These are phyloP conservation scores for Tricholoma sp. DNA, from an alignment of 768 basidiomycete genomes.

Conservation along the genomic window DNA sequence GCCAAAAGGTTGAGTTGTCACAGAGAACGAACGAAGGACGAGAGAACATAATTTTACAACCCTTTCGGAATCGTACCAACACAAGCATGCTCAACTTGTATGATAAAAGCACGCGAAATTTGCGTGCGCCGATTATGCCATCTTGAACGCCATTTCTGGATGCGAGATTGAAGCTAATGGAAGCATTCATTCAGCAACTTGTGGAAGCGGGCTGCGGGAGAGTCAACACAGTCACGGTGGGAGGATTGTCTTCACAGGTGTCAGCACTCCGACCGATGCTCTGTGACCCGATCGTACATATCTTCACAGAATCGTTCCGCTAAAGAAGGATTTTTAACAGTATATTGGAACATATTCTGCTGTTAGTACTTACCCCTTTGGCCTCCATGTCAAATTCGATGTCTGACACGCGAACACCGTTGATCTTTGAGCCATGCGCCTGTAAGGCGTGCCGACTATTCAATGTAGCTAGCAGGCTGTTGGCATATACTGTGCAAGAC, in stretches of 20 bases:
- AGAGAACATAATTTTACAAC: no score
- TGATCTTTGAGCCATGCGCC: neutral
- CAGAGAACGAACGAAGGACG: no score
- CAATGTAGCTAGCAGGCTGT: conserved; percentile 39
- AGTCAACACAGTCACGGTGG: no score
- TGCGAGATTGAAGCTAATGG: no score
- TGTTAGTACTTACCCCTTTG: neutral
- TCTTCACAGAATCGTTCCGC: neutral
- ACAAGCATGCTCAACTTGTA: no score
- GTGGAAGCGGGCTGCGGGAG: no score
- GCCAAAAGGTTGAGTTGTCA: no score
- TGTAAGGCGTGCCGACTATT: conserved; percentile 30
- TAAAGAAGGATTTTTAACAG: neutral
- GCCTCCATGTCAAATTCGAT: conserved; percentile 5
- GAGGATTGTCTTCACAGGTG: neutral
- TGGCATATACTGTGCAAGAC: conserved; percentile 36
- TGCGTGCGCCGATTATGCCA: no score
- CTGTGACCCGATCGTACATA: neutral
- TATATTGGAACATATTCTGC: neutral
- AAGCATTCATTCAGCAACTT: no score
- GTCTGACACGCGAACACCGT: conserved; percentile 13
- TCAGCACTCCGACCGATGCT: neutral
- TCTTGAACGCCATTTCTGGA: no score
- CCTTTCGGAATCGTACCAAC: no score
- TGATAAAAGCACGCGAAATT: no score